Conservation (phyloP, 2,329 filamentous ascomycete genomes). For the Botrytis tulipae region DNA sequence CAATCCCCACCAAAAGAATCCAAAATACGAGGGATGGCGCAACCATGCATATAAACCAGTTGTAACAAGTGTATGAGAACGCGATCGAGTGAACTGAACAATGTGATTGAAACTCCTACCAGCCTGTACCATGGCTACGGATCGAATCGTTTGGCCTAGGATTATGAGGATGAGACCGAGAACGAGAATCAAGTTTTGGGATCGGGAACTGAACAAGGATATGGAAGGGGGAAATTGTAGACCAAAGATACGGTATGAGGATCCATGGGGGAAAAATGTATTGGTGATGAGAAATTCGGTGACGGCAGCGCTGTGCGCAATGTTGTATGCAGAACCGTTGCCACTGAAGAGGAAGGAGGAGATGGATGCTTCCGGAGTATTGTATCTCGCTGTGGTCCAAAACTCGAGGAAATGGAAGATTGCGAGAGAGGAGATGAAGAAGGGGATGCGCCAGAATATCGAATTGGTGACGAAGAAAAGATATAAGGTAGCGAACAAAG, state of each 20-base stretch:
- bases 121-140: slow-evolving; percentile 84
- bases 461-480: slow-evolving; percentile 24
- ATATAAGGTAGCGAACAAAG: slow-evolving; percentile 32
- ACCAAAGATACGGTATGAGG: neutral
- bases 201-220: slow-evolving; percentile 24
- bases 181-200: slow-evolving; percentile 42
- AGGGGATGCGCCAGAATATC: slow-evolving; percentile 57
- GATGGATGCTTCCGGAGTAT: slow-evolving; percentile 69
- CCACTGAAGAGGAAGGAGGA: slow-evolving; percentile 78
- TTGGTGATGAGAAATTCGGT: slow-evolving; percentile 67
- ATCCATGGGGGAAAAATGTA: slow-evolving; percentile 50
- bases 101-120: slow-evolving; percentile 90
- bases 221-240: neutral
- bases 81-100: slow-evolving; percentile 68
- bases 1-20: slow-evolving; percentile 98
- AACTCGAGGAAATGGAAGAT: slow-evolving; percentile 97
- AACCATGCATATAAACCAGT: slow-evolving; percentile 73
- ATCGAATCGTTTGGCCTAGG: slow-evolving; percentile 72
- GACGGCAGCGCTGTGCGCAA: slow-evolving; percentile 75
- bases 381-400: slow-evolving; percentile 82
- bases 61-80: slow-evolving; percentile 77
- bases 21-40: slow-evolving; percentile 92
- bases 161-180: slow-evolving; percentile 64
- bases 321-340: slow-evolving; percentile 81
- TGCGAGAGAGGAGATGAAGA: slow-evolving; percentile 68